phyloP scores from a whole-genome alignment of 257 asterid species.

The Rauvolfia tetraphylla region DNA sequence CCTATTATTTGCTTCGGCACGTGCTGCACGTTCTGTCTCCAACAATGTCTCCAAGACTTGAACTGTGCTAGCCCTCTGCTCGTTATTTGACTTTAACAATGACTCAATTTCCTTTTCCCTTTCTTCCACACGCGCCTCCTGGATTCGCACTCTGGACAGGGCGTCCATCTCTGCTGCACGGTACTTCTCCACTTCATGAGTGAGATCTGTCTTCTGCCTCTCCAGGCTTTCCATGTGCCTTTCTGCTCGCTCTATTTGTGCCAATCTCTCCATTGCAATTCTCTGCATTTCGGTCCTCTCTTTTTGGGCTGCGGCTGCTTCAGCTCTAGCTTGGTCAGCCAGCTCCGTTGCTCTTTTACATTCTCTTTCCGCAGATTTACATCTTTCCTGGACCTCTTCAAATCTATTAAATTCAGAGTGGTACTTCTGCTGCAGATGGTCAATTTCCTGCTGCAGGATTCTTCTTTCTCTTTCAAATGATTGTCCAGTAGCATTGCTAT shows the following conservation, averaged over 20 bases:
- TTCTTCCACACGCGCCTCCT: constrained; percentile 71
- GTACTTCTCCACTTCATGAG: constrained; percentile 47
- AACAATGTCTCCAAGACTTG: constrained; percentile 69
- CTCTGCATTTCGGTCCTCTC: constrained; percentile 71
- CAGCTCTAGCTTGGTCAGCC: constrained; percentile 91
- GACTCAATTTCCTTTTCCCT: constrained; percentile 77
- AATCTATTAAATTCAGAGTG: constrained; percentile 59
- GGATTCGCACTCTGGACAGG: constrained; percentile 43
- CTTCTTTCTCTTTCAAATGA: constrained; percentile 75
- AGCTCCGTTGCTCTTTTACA: constrained; percentile 78
- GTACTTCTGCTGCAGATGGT: constrained; percentile 78
- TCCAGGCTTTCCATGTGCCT: constrained; percentile 65
- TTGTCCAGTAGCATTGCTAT: constrained; percentile 48
- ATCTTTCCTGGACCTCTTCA: constrained; percentile 78
- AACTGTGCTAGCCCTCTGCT: constrained; percentile 65
- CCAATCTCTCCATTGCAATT: constrained; percentile 73
- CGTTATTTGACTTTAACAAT: constrained; percentile 60
- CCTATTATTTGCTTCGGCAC: constrained; percentile 75
- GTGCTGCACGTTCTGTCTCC: constrained; percentile 80
- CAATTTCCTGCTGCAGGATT: constrained; percentile 77
- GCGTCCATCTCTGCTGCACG: constrained; percentile 78
- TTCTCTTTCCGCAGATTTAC: constrained; percentile 76
- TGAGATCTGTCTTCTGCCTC: constrained; percentile 52
- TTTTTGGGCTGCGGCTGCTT: constrained; percentile 80
- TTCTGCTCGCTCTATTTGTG: constrained; percentile 75